Conservation (phyloP, 2,329 filamentous ascomycete genomes). For the Botrytis medusae region DNA sequence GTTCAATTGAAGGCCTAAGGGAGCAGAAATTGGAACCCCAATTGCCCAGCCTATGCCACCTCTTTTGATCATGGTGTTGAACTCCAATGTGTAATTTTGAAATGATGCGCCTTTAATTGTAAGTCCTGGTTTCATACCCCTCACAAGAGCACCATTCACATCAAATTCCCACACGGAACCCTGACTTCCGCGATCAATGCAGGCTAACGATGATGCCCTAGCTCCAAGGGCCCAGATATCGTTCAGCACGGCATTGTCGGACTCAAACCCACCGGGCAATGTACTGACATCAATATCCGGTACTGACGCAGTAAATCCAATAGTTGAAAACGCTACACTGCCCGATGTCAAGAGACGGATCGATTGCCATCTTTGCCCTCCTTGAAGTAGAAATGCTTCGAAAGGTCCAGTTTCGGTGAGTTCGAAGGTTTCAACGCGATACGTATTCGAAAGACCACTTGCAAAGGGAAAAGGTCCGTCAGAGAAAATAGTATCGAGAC, state of each 20-base stretch:
- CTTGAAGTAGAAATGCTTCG: slow-evolving; percentile 43
- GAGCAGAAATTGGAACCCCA: not conserved
- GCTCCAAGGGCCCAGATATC: slow-evolving; percentile 44
- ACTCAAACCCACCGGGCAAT: slow-evolving; percentile 17
- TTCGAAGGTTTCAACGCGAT: slow-evolving; percentile 27
- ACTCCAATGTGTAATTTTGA: not conserved
- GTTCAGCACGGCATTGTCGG: slow-evolving; percentile 39
- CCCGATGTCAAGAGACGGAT: slow-evolving; percentile 42
- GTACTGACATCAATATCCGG: not conserved
- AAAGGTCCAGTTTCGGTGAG: slow-evolving; percentile 38
- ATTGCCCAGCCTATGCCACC: not conserved
- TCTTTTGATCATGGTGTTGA: not conserved
- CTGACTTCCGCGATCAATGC: slow-evolving; percentile 43
- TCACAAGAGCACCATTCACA: slow-evolving; percentile 41
- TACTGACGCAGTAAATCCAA: not conserved
- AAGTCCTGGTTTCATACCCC: slow-evolving; percentile 33
- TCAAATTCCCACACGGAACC: slow-evolving; percentile 42
- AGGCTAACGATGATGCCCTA: slow-evolving; percentile 40
- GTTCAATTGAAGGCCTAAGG: not conserved
- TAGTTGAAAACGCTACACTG: slow-evolving; percentile 35
- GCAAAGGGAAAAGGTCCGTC: not conserved
- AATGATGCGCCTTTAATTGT: slow-evolving; percentile 27
- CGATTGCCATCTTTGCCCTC: slow-evolving; percentile 45
- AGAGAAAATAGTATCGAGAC: not conserved
- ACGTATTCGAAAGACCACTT: not conserved